Conservation (phyloP, 495 filamentous ascomycete species). For the Aspergillus bertholletiae region DNA sequence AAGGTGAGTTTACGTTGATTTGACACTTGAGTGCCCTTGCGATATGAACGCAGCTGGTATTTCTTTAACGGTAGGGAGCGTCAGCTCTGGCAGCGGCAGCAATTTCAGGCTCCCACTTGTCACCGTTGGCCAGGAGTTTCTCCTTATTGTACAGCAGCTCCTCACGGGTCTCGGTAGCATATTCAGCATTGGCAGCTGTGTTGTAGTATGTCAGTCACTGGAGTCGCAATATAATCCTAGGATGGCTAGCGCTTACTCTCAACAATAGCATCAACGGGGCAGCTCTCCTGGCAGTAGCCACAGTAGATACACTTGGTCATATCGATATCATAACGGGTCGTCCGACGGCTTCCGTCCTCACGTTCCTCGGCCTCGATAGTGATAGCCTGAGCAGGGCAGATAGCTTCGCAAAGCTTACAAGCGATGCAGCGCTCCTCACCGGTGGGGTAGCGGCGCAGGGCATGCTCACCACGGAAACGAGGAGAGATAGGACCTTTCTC, state of each 20-base stretch:
- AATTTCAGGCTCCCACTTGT: slow-evolving; percentile 98
- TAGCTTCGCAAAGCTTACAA: slow-evolving; percentile 98
- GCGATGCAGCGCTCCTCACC: slow-evolving; percentile 99
- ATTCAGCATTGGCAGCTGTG: slow-evolving; percentile 87
- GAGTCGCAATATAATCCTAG: background rate
- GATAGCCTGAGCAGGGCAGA: slow-evolving; percentile 95
- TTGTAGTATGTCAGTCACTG: slow-evolving; percentile 16
- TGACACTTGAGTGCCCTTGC: background rate
- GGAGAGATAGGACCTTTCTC: slow-evolving; percentile 99
- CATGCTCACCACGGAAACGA: slow-evolving; percentile 96
- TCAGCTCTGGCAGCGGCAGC: slow-evolving; percentile 87
- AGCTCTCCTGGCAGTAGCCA: slow-evolving; percentile 98
- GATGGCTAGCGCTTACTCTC: slow-evolving; percentile 54
- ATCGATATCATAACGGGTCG: slow-evolving; percentile 97
- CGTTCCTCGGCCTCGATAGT: slow-evolving; percentile 99
- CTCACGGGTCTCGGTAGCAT: slow-evolving; percentile 95
- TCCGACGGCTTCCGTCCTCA: slow-evolving; percentile 88
- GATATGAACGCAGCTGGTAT: background rate
- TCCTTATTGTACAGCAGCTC: slow-evolving; percentile 99
- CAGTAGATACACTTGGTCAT: slow-evolving; percentile 99
- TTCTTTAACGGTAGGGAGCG: slow-evolving; percentile 74
- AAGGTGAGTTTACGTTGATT: background rate
- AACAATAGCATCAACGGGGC: slow-evolving; percentile 97
- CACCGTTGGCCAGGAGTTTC: slow-evolving; percentile 84
- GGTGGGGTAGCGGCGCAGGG: slow-evolving; percentile 89